Evolutionary conservation across 2,329 filamentous ascomycete species (phyloP).

Genomic region (Xylogone sp.): DNA sequence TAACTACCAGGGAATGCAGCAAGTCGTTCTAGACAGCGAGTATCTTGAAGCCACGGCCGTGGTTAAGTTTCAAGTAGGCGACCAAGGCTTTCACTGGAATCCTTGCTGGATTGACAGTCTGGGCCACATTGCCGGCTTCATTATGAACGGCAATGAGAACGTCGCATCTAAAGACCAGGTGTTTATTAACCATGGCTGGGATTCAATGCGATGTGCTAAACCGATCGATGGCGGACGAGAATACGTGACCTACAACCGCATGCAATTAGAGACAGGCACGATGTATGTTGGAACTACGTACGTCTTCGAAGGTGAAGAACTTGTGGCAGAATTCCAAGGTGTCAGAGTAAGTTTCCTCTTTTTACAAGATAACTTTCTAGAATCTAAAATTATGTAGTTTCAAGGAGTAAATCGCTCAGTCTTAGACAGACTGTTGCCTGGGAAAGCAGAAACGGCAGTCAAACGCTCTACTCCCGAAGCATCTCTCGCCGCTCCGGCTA

Average conservation of each 20-base stretch:
- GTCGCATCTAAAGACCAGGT: slow-evolving; percentile 50
- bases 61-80: slow-evolving; percentile 41
- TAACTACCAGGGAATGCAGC: slow-evolving; percentile 51
- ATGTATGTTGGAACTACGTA: slow-evolving; percentile 42
- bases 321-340: slow-evolving; percentile 12
- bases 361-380: too few relatives aligned
- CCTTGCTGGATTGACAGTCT: slow-evolving; percentile 55
- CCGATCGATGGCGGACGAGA: slow-evolving; percentile 38
- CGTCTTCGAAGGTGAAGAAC: slow-evolving; percentile 42
- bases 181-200: slow-evolving; percentile 57
- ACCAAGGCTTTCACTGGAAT: slow-evolving; percentile 47
- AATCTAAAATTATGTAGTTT: too few relatives aligned
- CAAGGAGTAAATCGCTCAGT: too few relatives aligned
- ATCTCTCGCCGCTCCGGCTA: too few relatives aligned
- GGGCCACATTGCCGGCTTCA: slow-evolving; percentile 55
- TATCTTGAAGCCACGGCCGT: slow-evolving; percentile 38
- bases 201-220: slow-evolving; percentile 45
- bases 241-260: slow-evolving; percentile 54
- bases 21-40: slow-evolving; percentile 48
- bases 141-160: slow-evolving; percentile 52
- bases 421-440: too few relatives aligned
- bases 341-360: slow-evolving; percentile 9
- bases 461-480: too few relatives aligned
- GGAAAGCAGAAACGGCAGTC: too few relatives aligned
- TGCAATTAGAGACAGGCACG: slow-evolving; percentile 46